Evolutionary conservation across 106 monocot genomes (phyloP), one percentile per base, ranked within the genome.

Genomic region (Vanilla planifolia): DNA sequence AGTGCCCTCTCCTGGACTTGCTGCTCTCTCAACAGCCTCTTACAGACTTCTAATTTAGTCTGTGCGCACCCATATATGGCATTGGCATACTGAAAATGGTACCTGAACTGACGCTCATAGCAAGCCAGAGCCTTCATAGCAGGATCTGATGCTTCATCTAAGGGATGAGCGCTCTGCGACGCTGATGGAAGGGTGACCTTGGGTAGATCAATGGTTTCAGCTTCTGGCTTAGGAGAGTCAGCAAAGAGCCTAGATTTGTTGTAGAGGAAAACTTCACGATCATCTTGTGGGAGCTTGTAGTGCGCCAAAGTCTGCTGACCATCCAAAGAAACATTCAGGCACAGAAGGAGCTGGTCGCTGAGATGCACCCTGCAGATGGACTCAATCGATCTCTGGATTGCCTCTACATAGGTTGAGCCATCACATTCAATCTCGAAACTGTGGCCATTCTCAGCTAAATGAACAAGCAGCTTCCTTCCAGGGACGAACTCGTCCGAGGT

Each of bases 391-490:
- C 73, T 55, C 70, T 88, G 85, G 39, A 99, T 73, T 5, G 69
- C 67, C 36, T 82, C 88, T 14, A 99, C 82, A 16, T 62, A 55
- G 14, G 92, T 99, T 5, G 82, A 67, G 19, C 80, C 88, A 24
- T 88, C 80, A 71, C 98, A 99, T 27, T 82, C 80, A 46, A 99
- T 85, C 77, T 92, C 88, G 41, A 92, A 85, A 71, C 81, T 92
- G 61, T 78, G 79, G 16, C 98, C 98, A 44, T 92, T 92, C 71
- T 99, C 92, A 0, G 92, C 76, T 8, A 82, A 63, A 62, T 99
- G 77, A 44, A 92, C 85, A 27, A 75, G 24, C 19, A 99, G 92
- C 71, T 78, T 99, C 66, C 65, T 65, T 28, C 91, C 87, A n/a
- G 85, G 78, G 26, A 69, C 73, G 67, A 77, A 74, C 11, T 79